Evolutionary conservation across 306 rosid genomes (phyloP).

Genomic region (Psophocarpus tetragonolobus): DNA sequence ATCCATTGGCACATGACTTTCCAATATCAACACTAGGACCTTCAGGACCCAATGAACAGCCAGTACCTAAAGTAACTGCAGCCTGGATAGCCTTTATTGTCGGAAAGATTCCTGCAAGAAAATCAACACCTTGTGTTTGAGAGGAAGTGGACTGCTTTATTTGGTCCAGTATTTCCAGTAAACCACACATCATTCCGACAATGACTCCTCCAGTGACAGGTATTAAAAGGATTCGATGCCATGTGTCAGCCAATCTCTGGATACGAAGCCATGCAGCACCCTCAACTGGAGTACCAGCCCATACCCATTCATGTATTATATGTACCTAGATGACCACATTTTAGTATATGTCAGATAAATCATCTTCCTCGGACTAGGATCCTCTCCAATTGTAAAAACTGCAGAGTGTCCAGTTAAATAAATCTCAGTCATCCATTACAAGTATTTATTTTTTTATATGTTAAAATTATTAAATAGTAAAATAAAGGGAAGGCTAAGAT

Average conservation of each 20-base stretch:
- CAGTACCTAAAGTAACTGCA: constrained; percentile 90
- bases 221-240: constrained; percentile 92
- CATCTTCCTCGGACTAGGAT: constrained; percentile 6
- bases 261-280: constrained; percentile 99
- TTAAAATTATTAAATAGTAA: no score
- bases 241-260: constrained; percentile 85
- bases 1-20: constrained; percentile 92
- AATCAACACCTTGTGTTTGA: constrained; percentile 78
- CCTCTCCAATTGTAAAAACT: no score
- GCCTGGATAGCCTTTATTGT: constrained; percentile 94
- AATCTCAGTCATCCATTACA: no score
- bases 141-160: constrained; percentile 77
- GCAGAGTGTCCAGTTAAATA: no score
- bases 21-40: constrained; percentile 99
- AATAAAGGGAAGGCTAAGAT: no score
- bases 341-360: constrained; percentile 35
- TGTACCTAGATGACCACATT: constrained; percentile 67
- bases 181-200: constrained; percentile 98
- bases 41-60: constrained; percentile 99
- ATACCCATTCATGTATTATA: constrained; percentile 92
- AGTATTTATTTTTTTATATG: no score
- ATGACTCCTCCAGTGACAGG: constrained; percentile 95
- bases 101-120: constrained; percentile 81
- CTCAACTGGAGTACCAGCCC: constrained; percentile 98
- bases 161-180: constrained; percentile 83